These are phyloP conservation scores for Ophiostoma sp. DNA, from an alignment of 2,329 filamentous ascomycete species.

Conservation along the genomic window DNA sequence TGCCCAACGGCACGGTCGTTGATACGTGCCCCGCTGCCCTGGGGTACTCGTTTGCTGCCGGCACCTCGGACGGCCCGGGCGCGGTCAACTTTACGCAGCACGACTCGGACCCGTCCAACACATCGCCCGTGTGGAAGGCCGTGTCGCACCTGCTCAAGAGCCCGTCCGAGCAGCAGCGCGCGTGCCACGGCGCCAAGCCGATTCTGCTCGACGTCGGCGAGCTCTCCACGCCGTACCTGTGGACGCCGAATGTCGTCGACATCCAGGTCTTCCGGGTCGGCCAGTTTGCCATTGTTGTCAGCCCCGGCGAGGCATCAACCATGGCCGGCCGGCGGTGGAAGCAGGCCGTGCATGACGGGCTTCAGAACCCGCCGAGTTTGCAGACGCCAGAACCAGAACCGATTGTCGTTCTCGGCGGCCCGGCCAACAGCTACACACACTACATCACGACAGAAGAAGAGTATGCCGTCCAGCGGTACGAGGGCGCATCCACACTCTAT, in stretches of 20 bases:
- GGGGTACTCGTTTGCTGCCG: slow-evolving; percentile 84
- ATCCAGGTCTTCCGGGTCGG: slow-evolving; percentile 81
- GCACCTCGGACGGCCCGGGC: slow-evolving; percentile 83
- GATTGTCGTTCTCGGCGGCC: slow-evolving; percentile 74
- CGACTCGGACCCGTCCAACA: slow-evolving; percentile 61
- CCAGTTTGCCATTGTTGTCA: slow-evolving; percentile 76
- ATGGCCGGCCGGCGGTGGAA: slow-evolving; percentile 91
- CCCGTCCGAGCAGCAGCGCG: slow-evolving; percentile 63
- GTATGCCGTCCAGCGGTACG: slow-evolving; percentile 65
- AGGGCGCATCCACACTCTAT: slow-evolving; percentile 83
- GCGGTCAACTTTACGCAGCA: slow-evolving; percentile 90
- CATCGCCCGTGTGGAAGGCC: slow-evolving; percentile 68
- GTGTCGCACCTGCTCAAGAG: slow-evolving; percentile 68
- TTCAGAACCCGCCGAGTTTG: slow-evolving; percentile 38
- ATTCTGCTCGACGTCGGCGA: slow-evolving; percentile 86
- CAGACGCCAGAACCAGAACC: slow-evolving; percentile 36
- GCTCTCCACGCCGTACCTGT: slow-evolving; percentile 70
- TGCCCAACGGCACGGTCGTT: slow-evolving; percentile 65
- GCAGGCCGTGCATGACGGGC: slow-evolving; percentile 50
- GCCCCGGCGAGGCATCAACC: slow-evolving; percentile 81
- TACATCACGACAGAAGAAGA: slow-evolving; percentile 36
- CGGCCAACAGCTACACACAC: slow-evolving; percentile 76
- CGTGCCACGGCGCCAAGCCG: slow-evolving; percentile 76
- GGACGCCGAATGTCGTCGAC: slow-evolving; percentile 89
- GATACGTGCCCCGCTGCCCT: slow-evolving; percentile 78